These are phyloP conservation scores for Aureobasidium melanogenum DNA, from an alignment of 2,329 filamentous ascomycete genomes.

Conservation along the genomic window DNA sequence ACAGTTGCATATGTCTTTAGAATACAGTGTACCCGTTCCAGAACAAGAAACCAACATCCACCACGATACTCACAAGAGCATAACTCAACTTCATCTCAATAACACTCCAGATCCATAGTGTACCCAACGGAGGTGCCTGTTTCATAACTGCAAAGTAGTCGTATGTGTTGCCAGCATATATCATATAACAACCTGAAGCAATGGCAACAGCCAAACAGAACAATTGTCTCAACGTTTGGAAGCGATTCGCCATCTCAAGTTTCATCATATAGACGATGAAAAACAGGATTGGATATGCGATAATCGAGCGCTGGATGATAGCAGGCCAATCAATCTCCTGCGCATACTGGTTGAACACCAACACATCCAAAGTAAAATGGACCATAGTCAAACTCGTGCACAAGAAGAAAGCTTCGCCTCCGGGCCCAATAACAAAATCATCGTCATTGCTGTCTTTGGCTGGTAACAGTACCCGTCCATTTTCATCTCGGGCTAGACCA, in stretches of 20 bases:
- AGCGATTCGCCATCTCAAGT: constrained; percentile 31
- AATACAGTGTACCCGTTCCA: constrained; percentile 46
- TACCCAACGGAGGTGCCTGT: constrained; percentile 77
- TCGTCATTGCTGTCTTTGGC: constrained; percentile 23
- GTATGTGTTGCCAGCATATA: constrained; percentile 69
- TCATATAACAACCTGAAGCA: constrained; percentile 64
- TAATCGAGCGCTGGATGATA: constrained; percentile 45
- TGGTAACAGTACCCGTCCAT: constrained; percentile 25
- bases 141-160: constrained; percentile 89
- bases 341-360: constrained; percentile 69
- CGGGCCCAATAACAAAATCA: constrained; percentile 36
- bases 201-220: constrained; percentile 58
- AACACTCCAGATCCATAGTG: constrained; percentile 87
- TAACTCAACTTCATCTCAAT: constrained; percentile 69
- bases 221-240: constrained; percentile 36
- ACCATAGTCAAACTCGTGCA: constrained; percentile 56
- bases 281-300: constrained; percentile 35
- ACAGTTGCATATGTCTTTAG: constrained; percentile 16
- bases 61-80: constrained; percentile 48
- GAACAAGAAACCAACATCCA: constrained; percentile 45
- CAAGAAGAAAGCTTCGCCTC: constrained; percentile 41
- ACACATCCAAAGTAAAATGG: constrained; percentile 69
- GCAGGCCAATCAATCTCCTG: constrained; percentile 52
- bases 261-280: constrained; percentile 37
- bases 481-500: constrained; percentile 22